Percentiles rank a stretch among this genome's conserved stretches.
Evolutionary conservation across 1,139 yeast genomes (phyloP).

Genomic region (Saccharomyces hybrid): DNA sequence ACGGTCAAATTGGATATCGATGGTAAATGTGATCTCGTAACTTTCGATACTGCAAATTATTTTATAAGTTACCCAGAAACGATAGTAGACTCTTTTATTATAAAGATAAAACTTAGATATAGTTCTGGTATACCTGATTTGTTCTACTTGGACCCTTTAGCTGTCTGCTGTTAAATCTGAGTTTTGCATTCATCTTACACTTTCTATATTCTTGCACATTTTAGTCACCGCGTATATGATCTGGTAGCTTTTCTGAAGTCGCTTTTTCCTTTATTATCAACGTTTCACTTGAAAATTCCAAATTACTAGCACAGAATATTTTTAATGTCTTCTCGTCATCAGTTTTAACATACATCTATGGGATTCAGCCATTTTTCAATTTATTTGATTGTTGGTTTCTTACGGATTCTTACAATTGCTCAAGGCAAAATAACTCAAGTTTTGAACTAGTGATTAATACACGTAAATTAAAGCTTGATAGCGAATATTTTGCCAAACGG

Average conservation of each 20-base stretch:
- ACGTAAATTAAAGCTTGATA: neutral
- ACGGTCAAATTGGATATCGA: neutral
- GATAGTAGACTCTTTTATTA: too few relatives aligned
- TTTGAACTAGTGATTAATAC: neutral
- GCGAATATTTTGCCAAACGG: neutral
- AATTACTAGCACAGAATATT: neutral
- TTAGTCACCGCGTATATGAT: neutral
- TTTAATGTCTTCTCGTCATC: neutral
- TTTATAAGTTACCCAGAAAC: neutral
- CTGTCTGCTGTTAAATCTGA: neutral
- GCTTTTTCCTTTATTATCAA: neutral
- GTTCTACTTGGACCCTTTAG: neutral
- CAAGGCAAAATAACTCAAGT: neutral
- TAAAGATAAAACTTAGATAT: neutral
- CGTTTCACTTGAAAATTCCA: neutral
- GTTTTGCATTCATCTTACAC: neutral
- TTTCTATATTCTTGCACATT: neutral
- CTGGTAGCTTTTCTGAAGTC: neutral
- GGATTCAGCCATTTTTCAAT: conserved; percentile 78
- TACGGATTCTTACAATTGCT: neutral
- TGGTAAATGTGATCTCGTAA: neutral
- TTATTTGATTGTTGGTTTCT: neutral
- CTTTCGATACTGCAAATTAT: too few relatives aligned
- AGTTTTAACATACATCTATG: conserved; percentile 72
- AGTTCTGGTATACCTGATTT: neutral